Evolutionary conservation across 2,329 filamentous ascomycete species (phyloP), one percentile per base, ranked within the genome.

Genomic region (Magnaporthiopsis incrustans): DNA sequence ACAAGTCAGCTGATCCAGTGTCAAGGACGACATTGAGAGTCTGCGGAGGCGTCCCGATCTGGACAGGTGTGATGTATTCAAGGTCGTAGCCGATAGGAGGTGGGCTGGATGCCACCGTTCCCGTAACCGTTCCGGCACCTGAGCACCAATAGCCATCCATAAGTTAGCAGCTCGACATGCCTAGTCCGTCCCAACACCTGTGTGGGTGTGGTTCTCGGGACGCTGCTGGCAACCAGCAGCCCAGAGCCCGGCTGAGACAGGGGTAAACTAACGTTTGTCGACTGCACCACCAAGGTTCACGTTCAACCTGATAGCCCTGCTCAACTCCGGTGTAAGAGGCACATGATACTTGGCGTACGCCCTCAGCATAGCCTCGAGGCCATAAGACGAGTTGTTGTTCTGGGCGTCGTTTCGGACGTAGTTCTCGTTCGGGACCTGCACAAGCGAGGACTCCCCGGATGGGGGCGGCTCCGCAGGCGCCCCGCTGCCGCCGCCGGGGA

Each of bases 341-440:
- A 68, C 68, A 30, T 73, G 71, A 58, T 73, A 75, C 69, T 77
- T 77, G 66, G 65, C 65, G 67, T 75, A 77, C 27, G 70, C 70
- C 60, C 71, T 50, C 35, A 64, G n/a, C 22, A 64, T 57, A 3
- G 64, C 64, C 11, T 64, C 60, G 4, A 64, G 60, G n/a, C 64
- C 64, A 3, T 26, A 18, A 18, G 38, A 18, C 14, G 38, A 18
- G 38, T 44, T 30, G 30, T 6, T 30, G 30, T 30, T 44, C 6
- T 44, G 38, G 38, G 14, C 38, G 15, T 44, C 59, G 10, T 18
- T 44, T 18, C 26, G 12, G 7, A 12, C 30, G 35, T 44, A 64
- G 38, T 62, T 35, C 12, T 56, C 60, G 35, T 64, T 64, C 18
- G 32, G 62, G 33, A 62, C 57, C 44, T 62, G 60, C 4, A n/a